Base-by-base conservation (phyloP, 352 stramenopile genomes). In the Plasmopara halstedii region DNA sequence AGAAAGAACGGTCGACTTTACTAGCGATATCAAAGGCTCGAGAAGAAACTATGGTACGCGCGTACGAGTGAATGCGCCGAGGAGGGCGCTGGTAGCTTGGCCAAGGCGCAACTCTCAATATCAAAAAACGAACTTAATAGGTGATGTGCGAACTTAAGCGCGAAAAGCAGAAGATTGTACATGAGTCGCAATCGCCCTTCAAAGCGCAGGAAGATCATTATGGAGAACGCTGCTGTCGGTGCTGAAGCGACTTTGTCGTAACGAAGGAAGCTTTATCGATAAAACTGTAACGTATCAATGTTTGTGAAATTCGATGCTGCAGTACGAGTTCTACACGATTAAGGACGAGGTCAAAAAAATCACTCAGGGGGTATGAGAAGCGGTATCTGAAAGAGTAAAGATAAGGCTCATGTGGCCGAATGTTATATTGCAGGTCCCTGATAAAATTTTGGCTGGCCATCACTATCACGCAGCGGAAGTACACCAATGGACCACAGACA, bases 291-390 rank as follows among this genome's bases (percentile, higher is more conserved):
- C 19, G 61, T n/a, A 34, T 27, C 37, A 2, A 18, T 33, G 15
- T 19, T 8, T 47, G 26, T 20, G 31, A 3, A 18, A 15, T 5
- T 50, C 7, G 20, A 5, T 58, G 39, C 20, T 32, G 32, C 36
- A 89, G 77, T 94, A 94, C 51, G 66, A 78, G 48, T 94, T 94
- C 60, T 68, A 73, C 44, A 65, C 70, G 48, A 91, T 94, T 50
- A 80, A 94, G 56, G 70, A 77, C 39, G 83, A 94, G 52, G 83
- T 90, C 52, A 92, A 94, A 67, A 84, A 86, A 53, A 82, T 91
- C 43, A 73, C 70, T 2, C 69, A 86, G 26, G 74, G 92, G 61
- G 83, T 91, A 34, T 15, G 56, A 37, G 4, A n/a, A 4, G 14
- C 42, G 33, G 36, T 15, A 31, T n/a, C 2, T 6, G 32, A 17